phyloP scores from a whole-genome alignment of 1,139 yeast genomes.

The Suhomyces guaymorum region DNA sequence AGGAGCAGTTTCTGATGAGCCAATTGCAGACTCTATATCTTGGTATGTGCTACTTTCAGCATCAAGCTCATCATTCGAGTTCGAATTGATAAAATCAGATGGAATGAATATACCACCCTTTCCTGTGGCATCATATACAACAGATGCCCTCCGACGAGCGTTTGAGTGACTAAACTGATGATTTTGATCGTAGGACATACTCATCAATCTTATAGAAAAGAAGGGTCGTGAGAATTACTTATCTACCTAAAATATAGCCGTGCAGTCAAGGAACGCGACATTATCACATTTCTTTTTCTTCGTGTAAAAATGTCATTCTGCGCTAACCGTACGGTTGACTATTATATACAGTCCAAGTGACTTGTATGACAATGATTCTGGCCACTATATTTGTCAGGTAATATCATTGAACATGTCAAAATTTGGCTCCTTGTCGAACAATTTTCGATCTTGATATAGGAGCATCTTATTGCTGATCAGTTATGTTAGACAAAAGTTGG shows the following conservation, averaged over 20 bases:
- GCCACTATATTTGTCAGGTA: too few species aligned
- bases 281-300: not conserved
- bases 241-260: not conserved
- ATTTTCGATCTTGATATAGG: not conserved
- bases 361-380: too few species aligned
- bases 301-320: not conserved
- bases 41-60: constrained; percentile 12
- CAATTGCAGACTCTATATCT: constrained; percentile 6
- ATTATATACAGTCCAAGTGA: too few species aligned
- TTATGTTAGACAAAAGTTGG: constrained; percentile 73
- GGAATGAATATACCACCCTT: constrained; percentile 56
- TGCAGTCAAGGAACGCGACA: not conserved
- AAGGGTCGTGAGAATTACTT: not conserved
- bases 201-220: not conserved
- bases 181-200: constrained; percentile 9
- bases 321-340: too few species aligned
- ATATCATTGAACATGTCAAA: too few species aligned
- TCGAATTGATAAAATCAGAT: constrained; percentile 40
- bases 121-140: constrained; percentile 55
- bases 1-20: constrained; percentile 19
- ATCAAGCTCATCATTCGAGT: constrained; percentile 11
- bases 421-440: too few species aligned
- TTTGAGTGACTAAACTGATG: constrained; percentile 52
- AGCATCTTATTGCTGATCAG: constrained; percentile 29
- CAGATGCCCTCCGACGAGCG: constrained; percentile 51